Evolutionary conservation across 371 early-diverging fungal genomes (phyloP).

Genomic region (Syncephalis plumigaleata): DNA sequence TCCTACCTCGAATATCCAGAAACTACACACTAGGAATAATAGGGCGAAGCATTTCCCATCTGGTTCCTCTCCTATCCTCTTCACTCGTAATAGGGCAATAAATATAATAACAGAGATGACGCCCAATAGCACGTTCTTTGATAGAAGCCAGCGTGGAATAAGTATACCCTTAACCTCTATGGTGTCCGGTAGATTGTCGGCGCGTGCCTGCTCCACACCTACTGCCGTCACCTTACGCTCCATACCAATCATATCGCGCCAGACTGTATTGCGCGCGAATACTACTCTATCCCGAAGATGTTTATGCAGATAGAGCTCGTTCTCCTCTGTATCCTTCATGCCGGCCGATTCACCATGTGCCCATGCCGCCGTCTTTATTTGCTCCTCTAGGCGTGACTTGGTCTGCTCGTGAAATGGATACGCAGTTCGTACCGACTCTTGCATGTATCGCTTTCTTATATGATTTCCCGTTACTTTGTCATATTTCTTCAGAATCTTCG

Average conservation of each 20-base stretch:
- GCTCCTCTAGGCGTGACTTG: slow-evolving; percentile 31
- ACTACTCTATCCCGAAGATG: slow-evolving; percentile 81
- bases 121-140: slow-evolving; percentile 11
- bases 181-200: slow-evolving; percentile 7
- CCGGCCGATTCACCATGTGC: slow-evolving; percentile 35
- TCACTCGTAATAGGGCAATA: slow-evolving; percentile 20
- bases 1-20: slow-evolving; percentile 87
- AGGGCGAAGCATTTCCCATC: slow-evolving; percentile 72
- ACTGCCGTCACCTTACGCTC: slow-evolving; percentile 67
- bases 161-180: slow-evolving; percentile 1
- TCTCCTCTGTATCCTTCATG: slow-evolving; percentile 30
- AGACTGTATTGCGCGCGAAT: slow-evolving; percentile 92
- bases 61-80: slow-evolving; percentile 38
- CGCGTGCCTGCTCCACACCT: slow-evolving; percentile 19
- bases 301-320: slow-evolving; percentile 52
- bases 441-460: slow-evolving; percentile 17
- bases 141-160: slow-evolving; percentile 24
- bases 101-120: slow-evolving; percentile 22
- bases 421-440: slow-evolving; percentile 33
- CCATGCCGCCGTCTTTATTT: slow-evolving; percentile 33
- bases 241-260: slow-evolving; percentile 89
- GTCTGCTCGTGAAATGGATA: slow-evolving; percentile 45
- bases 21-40: slow-evolving; percentile 62
- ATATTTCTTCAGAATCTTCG: slow-evolving; percentile 91
- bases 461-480: slow-evolving; percentile 65